Base-by-base conservation (phyloP, 2,329 filamentous ascomycete species). In the Neopestalotiopsis sp. region DNA sequence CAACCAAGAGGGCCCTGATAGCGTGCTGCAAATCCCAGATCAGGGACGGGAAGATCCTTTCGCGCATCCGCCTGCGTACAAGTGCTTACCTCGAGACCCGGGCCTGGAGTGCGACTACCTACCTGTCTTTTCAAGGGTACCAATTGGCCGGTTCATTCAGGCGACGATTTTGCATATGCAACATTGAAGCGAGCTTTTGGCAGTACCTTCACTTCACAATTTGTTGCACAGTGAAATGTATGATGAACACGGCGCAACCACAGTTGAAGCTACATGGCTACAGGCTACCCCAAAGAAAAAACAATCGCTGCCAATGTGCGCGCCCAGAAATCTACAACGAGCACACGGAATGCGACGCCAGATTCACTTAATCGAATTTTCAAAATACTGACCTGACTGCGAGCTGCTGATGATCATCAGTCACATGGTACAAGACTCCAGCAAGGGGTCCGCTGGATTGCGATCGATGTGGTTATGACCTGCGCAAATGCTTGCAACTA, bases 1-100 rank as follows among this genome's bases (percentile, higher is more conserved):
- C 3, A 53, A 20, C 45, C 45, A 53, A 20, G 17, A 53, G 45
- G 24, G 34, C 34, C 61, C 61, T 49, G 24, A 49, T 64, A 42
- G 28, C 40, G 61, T 6, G 38, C 20, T 45, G 40, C 3, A 17
- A 32, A 42, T 62, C n/a, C 13, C 28, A 64, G 61, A 64, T 64
- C 61, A 64, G 32, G 49, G 34, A 49, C 61, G 40, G 38, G 61
- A 64, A 64, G 61, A 64, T 64, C 61, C 38, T 53, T 38, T 20
- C 30, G 40, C 12, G 17, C 61, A 45, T 17, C n/a, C 12, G 61
- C 38, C 34, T 40, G 59, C 30, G 45, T 53, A 38, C 59, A 62
- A 62, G 59, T 62, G 59, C 30, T 62, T 30, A 62, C 59, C 34
- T 59, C 24, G 57, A 30, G 30, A 12, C 17, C 13, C 7, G 57